phyloP scores from a whole-genome alignment of 768 basidiomycete genomes.

The Psilocybe cyanescens region DNA sequence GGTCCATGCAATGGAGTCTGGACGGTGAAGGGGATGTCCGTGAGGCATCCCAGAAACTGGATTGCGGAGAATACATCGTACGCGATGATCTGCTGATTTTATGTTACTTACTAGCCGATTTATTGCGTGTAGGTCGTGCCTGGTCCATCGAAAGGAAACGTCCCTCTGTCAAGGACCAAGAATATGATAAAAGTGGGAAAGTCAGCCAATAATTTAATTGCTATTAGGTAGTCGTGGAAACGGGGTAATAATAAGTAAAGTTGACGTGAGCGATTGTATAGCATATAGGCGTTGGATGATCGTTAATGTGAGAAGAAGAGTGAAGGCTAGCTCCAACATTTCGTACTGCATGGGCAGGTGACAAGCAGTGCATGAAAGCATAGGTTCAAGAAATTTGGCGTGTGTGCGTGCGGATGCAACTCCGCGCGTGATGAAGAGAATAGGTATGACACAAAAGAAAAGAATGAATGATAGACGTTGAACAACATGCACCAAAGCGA shows the following conservation, averaged over 20 bases:
- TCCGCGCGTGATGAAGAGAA: background rate
- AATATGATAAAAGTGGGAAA: background rate
- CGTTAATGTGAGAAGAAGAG: background rate
- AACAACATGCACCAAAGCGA: constrained; percentile 9
- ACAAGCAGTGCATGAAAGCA: background rate
- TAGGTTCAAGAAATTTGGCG: constrained; percentile 10
- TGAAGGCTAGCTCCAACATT: constrained; percentile 5
- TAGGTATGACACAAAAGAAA: background rate
- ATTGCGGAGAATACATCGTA: too few relatives aligned
- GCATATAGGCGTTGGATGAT: constrained; percentile 4
- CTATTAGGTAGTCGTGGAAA: constrained; percentile 10
- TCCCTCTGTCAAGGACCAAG: background rate
- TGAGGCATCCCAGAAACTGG: background rate
- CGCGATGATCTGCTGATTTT: too few relatives aligned
- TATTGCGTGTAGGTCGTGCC: too few relatives aligned
- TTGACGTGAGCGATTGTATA: constrained; percentile 9
- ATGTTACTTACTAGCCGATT: too few relatives aligned
- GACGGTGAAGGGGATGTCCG: background rate
- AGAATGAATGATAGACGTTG: background rate
- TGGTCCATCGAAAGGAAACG: too few relatives aligned
- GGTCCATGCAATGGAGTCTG: background rate
- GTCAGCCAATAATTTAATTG: constrained; percentile 3
- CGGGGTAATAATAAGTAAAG: background rate
- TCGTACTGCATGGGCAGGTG: background rate
- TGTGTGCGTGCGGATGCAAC: background rate